Percentiles rank a stretch among this genome's conserved stretches.
Evolutionary conservation across 2,329 filamentous ascomycete species (phyloP).

Genomic region (Knufia fluminis): DNA sequence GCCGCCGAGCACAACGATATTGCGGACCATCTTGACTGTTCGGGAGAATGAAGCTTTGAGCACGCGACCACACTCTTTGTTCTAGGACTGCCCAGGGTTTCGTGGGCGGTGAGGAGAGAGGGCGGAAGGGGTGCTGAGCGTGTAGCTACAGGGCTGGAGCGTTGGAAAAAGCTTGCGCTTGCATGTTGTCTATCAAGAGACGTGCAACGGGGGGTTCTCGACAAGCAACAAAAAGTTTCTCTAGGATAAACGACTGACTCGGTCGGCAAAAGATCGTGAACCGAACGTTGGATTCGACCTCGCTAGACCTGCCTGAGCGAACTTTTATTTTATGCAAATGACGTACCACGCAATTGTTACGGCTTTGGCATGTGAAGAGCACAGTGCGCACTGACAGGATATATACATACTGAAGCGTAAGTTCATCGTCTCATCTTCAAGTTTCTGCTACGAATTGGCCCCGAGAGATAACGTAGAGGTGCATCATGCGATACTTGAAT

Average conservation of each 20-base stretch:
- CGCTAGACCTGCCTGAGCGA: background rate
- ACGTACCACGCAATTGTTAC: background rate
- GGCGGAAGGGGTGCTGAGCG: background rate
- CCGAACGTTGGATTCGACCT: too few species aligned
- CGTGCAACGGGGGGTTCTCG: background rate
- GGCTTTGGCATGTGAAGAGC: too few species aligned
- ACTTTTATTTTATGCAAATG: background rate
- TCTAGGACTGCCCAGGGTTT: background rate
- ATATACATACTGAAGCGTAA: too few species aligned
- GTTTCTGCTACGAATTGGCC: too few species aligned
- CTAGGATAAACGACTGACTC: too few species aligned
- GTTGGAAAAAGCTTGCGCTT: background rate
- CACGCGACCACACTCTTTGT: slow-evolving; percentile 2
- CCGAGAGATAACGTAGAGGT: too few species aligned
- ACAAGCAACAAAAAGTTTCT: background rate
- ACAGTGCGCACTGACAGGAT: too few species aligned
- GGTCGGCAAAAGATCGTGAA: too few species aligned
- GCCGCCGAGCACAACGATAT: slow-evolving; percentile 87
- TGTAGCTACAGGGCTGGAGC: background rate
- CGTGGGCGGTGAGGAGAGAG: background rate
- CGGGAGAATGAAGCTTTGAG: background rate
- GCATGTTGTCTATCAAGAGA: slow-evolving; percentile 4
- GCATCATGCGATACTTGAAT: too few species aligned
- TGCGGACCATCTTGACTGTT: slow-evolving; percentile 64
- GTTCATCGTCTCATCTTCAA: too few species aligned